A percentile compares a stretch with the other conserved stretches of the same genome.
These are phyloP conservation scores for Oldenlandia corymbosa DNA, from an alignment of 257 asterid genomes.

Conservation along the genomic window DNA sequence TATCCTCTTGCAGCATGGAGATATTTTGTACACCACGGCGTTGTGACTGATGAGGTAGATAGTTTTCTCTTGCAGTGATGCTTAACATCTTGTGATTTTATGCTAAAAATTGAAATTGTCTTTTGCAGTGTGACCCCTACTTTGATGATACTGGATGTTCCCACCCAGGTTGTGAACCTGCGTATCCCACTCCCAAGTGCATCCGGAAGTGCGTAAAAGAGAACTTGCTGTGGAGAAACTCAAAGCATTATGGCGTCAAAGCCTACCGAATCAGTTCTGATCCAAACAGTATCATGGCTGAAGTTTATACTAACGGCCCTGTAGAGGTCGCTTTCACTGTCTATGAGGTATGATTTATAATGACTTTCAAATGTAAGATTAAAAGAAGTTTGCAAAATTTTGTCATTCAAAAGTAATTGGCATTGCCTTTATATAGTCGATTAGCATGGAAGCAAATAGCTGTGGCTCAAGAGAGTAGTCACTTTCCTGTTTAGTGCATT, in stretches of 20 bases:
- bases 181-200: conserved; percentile 77
- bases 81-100: neutral
- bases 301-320: conserved; percentile 74
- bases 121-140: conserved; percentile 92
- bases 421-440: too few relatives aligned
- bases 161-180: conserved; percentile 95
- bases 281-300: conserved; percentile 85
- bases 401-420: neutral
- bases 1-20: conserved; percentile 78
- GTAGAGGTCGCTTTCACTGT: conserved; percentile 90
- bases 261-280: conserved; percentile 58
- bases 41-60: conserved; percentile 81
- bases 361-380: neutral
- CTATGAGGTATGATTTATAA: conserved; percentile 56
- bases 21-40: conserved; percentile 70
- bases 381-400: neutral
- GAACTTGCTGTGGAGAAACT: conserved; percentile 57
- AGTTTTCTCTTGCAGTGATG: neutral
- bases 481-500: neutral
- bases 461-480: too few relatives aligned
- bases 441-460: too few relatives aligned
- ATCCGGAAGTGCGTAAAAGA: conserved; percentile 49
- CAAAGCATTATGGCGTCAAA: conserved; percentile 62
- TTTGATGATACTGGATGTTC: conserved; percentile 82
- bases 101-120: neutral